These are phyloP conservation scores for Calonectria pauciramosa DNA, from an alignment of 2,329 filamentous ascomycete species.

Conservation along the genomic window DNA sequence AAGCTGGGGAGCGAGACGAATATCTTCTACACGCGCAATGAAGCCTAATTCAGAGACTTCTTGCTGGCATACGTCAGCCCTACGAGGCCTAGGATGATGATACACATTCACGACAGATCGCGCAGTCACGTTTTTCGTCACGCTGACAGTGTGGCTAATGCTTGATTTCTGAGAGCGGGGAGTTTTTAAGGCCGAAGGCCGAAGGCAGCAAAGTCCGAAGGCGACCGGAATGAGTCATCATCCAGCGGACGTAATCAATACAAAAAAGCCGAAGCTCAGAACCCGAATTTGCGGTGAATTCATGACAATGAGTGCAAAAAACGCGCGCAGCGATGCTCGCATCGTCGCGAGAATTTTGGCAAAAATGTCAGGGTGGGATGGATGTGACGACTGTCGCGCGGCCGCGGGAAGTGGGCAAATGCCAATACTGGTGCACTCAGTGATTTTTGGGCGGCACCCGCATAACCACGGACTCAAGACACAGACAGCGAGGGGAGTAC, in stretches of 20 bases:
- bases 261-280: slow-evolving; percentile 26
- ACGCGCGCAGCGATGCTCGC: background rate
- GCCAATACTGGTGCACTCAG: background rate
- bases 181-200: slow-evolving; percentile 42
- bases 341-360: background rate
- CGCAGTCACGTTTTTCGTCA: slow-evolving; percentile 36
- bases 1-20: background rate
- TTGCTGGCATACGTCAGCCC: slow-evolving; percentile 19
- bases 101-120: slow-evolving; percentile 27
- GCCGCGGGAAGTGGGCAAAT: background rate
- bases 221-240: slow-evolving; percentile 37
- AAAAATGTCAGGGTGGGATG: background rate
- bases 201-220: slow-evolving; percentile 40
- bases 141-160: slow-evolving; percentile 23
- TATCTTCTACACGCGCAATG: slow-evolving; percentile 16
- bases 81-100: slow-evolving; percentile 29
- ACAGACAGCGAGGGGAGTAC: background rate
- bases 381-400: background rate
- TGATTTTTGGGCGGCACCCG: background rate
- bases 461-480: background rate
- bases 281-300: background rate
- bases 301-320: background rate
- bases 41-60: slow-evolving; percentile 17
- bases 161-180: slow-evolving; percentile 32
- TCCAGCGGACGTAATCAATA: background rate